phyloP scores from a whole-genome alignment of 176 grass and related monocot species.

The Musa schizocarpa region DNA sequence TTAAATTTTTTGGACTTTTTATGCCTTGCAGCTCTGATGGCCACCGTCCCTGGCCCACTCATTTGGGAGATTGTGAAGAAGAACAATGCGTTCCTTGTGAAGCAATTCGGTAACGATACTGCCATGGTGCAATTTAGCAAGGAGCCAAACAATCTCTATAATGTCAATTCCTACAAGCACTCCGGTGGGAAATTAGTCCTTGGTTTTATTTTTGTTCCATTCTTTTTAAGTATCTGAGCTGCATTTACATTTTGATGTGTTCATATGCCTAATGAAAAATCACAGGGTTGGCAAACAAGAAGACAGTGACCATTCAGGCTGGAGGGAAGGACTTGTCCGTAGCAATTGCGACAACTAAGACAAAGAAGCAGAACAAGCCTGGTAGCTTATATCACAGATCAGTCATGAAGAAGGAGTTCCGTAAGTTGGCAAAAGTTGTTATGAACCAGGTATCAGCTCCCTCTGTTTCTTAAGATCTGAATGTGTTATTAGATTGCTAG shows the following conservation, averaged over 20 bases:
- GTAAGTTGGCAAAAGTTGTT: constrained; percentile 74
- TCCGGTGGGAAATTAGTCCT: constrained; percentile 32
- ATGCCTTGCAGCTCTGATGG: constrained; percentile 34
- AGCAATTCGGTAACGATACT: constrained; percentile 80
- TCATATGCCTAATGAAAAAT: neutral
- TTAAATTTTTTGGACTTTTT: neutral
- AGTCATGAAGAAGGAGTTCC: constrained; percentile 80
- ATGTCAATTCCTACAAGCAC: constrained; percentile 78
- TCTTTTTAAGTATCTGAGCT: neutral
- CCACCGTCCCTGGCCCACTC: constrained; percentile 55
- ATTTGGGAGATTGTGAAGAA: constrained; percentile 96
- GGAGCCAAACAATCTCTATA: constrained; percentile 94
- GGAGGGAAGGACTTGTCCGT: constrained; percentile 39
- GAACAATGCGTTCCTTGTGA: constrained; percentile 77
- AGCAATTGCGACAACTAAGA: constrained; percentile 50
- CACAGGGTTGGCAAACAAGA: constrained; percentile 76
- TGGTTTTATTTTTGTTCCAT: neutral
- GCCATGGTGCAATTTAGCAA: constrained; percentile 89
- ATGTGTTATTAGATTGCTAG: neutral
- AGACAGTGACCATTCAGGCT: constrained; percentile 48
- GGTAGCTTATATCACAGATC: constrained; percentile 36
- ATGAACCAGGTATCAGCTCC: constrained; percentile 61
- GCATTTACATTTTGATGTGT: no score
- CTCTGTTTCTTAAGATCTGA: neutral
- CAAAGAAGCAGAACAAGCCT: constrained; percentile 74